phyloP scores from a whole-genome alignment of 495 filamentous ascomycete genomes.

The Aspergillus baeticus region DNA sequence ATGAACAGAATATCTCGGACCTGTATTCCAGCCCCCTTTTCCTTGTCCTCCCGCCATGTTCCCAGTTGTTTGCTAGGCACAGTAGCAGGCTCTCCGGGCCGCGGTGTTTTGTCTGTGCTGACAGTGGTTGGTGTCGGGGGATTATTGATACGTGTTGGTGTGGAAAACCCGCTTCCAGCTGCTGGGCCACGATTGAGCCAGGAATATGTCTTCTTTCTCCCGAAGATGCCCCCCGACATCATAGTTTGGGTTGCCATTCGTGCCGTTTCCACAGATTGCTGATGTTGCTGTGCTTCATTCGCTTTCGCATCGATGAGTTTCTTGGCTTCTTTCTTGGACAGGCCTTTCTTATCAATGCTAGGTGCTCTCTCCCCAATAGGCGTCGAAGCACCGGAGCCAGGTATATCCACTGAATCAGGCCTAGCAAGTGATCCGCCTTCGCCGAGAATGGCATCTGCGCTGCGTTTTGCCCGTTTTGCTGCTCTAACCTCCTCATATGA shows the following conservation, averaged over 20 bases:
- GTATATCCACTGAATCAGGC: conserved; percentile 36
- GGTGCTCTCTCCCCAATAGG: conserved; percentile 43
- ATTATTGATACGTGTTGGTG: conserved; percentile 35
- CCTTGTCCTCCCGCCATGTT: conserved; percentile 48
- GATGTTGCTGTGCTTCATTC: conserved; percentile 51
- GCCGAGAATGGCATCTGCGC: conserved; percentile 40
- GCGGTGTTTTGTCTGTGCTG: conserved; percentile 32
- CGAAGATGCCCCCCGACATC: conserved; percentile 45
- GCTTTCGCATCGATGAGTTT: conserved; percentile 50
- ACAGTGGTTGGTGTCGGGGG: conserved; percentile 32
- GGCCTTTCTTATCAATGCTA: conserved; percentile 53
- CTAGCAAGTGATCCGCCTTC: conserved; percentile 29
- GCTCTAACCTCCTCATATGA: conserved; percentile 52
- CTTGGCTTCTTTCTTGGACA: conserved; percentile 52
- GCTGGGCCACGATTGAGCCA: conserved; percentile 41
- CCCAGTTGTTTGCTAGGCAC: conserved; percentile 38
- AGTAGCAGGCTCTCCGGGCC: conserved; percentile 28
- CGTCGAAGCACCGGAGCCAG: conserved; percentile 43
- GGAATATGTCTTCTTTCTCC: conserved; percentile 45
- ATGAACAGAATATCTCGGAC: conserved; percentile 51
- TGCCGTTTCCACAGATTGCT: conserved; percentile 49
- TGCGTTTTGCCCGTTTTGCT: conserved; percentile 49
- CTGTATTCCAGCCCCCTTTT: conserved; percentile 46
- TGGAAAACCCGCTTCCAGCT: conserved; percentile 39
- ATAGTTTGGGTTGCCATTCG: conserved; percentile 46